Evolutionary conservation across 2,329 filamentous ascomycete genomes (phyloP).

Genomic region (Aureobasidium vineae): DNA sequence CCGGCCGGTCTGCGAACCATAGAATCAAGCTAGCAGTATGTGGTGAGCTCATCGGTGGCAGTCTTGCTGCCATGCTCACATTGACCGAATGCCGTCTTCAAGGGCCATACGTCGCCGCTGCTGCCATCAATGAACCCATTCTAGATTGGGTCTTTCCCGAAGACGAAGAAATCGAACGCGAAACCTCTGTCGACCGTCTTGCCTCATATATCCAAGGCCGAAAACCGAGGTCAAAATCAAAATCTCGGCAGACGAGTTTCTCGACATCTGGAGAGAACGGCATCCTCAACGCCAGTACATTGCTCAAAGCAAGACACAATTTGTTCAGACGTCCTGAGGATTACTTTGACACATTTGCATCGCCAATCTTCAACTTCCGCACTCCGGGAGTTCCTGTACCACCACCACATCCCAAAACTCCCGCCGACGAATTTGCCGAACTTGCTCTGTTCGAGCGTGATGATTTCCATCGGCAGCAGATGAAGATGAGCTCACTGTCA

Average conservation of each 20-base stretch:
- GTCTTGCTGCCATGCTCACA: conserved; percentile 50
- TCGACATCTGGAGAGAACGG: conserved; percentile 3
- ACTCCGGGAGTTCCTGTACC: conserved; percentile 41
- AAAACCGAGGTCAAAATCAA: conserved; percentile 5
- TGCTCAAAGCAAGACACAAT: conserved; percentile 39
- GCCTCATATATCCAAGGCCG: neutral
- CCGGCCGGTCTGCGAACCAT: conserved; percentile 32
- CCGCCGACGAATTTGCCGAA: conserved; percentile 38
- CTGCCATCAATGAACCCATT: conserved; percentile 49
- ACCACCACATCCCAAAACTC: conserved; percentile 14
- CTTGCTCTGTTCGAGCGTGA: conserved; percentile 35
- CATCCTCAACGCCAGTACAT: conserved; percentile 27
- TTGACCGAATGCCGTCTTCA: conserved; percentile 50
- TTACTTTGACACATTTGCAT: conserved; percentile 53
- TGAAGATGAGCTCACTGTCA: conserved; percentile 30
- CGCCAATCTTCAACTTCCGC: conserved; percentile 52
- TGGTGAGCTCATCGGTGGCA: conserved; percentile 50
- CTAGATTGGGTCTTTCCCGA: conserved; percentile 49
- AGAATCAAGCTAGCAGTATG: conserved; percentile 45
- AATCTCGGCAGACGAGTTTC: conserved; percentile 7
- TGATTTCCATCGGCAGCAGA: conserved; percentile 34
- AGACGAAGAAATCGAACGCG: conserved; percentile 31
- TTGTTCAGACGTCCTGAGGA: conserved; percentile 46
- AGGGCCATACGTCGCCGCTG: conserved; percentile 45
- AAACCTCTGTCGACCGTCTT: neutral